These are phyloP conservation scores for Penicillium herquei DNA, from an alignment of 495 filamentous ascomycete genomes.

Conservation along the genomic window DNA sequence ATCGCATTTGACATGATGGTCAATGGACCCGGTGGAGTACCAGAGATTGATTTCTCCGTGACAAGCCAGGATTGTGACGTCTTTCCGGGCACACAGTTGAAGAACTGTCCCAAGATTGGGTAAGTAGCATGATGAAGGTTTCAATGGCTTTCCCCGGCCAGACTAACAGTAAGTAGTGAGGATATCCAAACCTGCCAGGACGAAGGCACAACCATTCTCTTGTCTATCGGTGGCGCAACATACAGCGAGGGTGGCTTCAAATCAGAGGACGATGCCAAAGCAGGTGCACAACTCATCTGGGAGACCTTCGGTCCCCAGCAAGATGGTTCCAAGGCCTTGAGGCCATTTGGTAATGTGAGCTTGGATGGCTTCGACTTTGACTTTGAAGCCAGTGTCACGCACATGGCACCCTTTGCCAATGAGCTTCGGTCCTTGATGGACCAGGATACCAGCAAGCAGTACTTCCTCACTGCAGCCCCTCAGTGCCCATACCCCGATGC, in stretches of 20 bases:
- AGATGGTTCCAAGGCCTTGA: slow-evolving; percentile 30
- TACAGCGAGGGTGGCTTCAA: slow-evolving; percentile 63
- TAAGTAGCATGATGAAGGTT: slow-evolving; percentile 20
- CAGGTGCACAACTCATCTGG: slow-evolving; percentile 63
- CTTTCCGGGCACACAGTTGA: slow-evolving; percentile 54
- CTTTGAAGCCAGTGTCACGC: slow-evolving; percentile 49
- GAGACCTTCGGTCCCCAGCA: slow-evolving; percentile 56
- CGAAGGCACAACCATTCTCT: slow-evolving; percentile 61
- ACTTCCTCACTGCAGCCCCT: slow-evolving; percentile 64
- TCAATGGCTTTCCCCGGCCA: neutral
- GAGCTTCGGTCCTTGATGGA: slow-evolving; percentile 55
- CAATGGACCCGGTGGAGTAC: slow-evolving; percentile 46
- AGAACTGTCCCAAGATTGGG: slow-evolving; percentile 63
- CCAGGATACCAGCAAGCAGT: slow-evolving; percentile 46
- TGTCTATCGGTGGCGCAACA: slow-evolving; percentile 65
- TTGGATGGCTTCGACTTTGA: slow-evolving; percentile 76
- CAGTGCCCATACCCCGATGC: slow-evolving; percentile 67
- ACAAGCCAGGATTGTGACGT: slow-evolving; percentile 55
- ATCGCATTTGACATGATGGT: slow-evolving; percentile 61
- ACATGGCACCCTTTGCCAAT: slow-evolving; percentile 56
- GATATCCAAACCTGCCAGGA: slow-evolving; percentile 67
- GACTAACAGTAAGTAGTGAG: slow-evolving; percentile 26
- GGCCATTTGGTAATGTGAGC: slow-evolving; percentile 63
- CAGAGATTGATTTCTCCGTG: slow-evolving; percentile 60
- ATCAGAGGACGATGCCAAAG: slow-evolving; percentile 47